Evolutionary conservation across 2,329 filamentous ascomycete species (phyloP), one percentile per base, ranked within the genome.

Genomic region (Fusarium newnesense): DNA sequence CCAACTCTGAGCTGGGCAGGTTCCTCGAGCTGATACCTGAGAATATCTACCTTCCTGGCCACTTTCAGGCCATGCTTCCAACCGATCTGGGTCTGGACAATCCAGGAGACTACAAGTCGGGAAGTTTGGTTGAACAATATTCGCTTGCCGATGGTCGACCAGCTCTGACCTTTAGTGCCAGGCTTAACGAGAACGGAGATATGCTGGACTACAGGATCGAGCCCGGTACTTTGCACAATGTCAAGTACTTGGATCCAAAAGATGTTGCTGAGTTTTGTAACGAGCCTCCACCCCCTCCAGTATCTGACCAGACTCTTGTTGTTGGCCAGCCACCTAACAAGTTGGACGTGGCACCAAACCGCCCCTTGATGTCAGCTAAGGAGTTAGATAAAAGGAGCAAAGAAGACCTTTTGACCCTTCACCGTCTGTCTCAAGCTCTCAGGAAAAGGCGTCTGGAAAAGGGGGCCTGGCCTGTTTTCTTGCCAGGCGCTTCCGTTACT

Each of bases 121-220:
- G 83, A n/a, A 79, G 82, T 39, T 76, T 87, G 30, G 83, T 88
- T n/a, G 78, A 85, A 34, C 79, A 81, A 32, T 88, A 90, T 70
- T 92, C 91, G 44, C 82, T 93, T 32, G 86, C 83, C 5, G 78
- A 84, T 13, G 81, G 84, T 59, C 81, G 83, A 34, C 88, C 87
- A 4, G 87, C 87, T 52, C 83, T 93, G 53, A 92, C 90, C 0
- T 91, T 92, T 76, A 92, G 90, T 69, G 87, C 88, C 9, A 86
- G 84, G 56, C 83, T 93, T 28, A 86, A 89, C 72, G 79, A 83
- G 19, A 77, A 82, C 2, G 91, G 90, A 11, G 80, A 85, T 10
- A 75, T 92, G 7, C 79, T 91, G 12, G 87, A 90, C 13, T 83
- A 84, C 74, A 87, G 85, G 49, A 83, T 93, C 52, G 85, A 86